Conservation (phyloP, 208 protist genomes). For the Crithidia thermophila region DNA sequence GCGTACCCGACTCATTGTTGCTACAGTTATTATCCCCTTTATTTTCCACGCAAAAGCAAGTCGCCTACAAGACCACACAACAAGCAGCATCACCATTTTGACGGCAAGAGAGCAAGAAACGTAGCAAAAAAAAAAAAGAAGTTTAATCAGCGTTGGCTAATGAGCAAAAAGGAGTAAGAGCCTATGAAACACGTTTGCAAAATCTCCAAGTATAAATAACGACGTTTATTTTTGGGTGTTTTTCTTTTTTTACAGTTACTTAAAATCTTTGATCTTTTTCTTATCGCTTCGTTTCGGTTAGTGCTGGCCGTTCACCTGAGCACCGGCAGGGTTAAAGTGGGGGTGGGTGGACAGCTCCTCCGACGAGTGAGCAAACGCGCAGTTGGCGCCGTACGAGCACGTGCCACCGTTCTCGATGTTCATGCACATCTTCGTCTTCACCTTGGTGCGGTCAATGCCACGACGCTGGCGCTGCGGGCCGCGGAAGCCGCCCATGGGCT, state of each 20-base stretch:
- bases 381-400: slow-evolving; percentile 84
- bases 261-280: not conserved
- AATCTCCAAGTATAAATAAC: too few relatives aligned
- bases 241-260: not conserved
- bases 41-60: too few relatives aligned
- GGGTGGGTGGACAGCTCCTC: slow-evolving; percentile 71
- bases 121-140: slow-evolving; percentile 5
- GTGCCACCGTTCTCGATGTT: slow-evolving; percentile 87
- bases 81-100: too few relatives aligned
- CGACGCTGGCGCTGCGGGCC: slow-evolving; percentile 48
- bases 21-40: too few relatives aligned
- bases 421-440: slow-evolving; percentile 94
- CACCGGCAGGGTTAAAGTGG: slow-evolving; percentile 31
- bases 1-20: too few relatives aligned
- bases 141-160: not conserved
- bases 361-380: slow-evolving; percentile 86
- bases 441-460: slow-evolving; percentile 83
- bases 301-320: not conserved
- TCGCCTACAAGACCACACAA: too few relatives aligned
- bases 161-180: too few relatives aligned
- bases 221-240: too few relatives aligned
- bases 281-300: not conserved
- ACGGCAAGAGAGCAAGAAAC: too few relatives aligned
- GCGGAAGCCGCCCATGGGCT: slow-evolving; percentile 30
- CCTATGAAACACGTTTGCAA: too few relatives aligned